Base-by-base conservation (phyloP, 345 rosid genomes). In the Sonneratia caseolaris region DNA sequence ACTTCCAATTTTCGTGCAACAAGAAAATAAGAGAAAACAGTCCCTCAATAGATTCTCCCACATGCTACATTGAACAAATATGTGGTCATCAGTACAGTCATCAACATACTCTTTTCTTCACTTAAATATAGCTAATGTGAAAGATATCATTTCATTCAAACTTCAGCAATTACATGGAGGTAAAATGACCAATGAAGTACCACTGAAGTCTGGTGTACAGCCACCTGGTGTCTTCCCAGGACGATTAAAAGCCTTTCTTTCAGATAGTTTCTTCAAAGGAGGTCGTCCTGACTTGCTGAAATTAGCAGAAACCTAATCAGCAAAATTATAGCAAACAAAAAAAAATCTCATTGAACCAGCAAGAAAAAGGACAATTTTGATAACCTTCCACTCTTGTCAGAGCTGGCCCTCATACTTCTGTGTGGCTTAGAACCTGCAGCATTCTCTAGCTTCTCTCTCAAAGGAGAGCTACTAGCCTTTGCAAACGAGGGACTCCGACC, bases 251-350 rank as follows among this genome's bases (percentile, higher is more conserved):
- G 73, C 75, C 81, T 86, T 86, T 56, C 83, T 84, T 53, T 84
- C 87, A 18, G 84, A 78, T 68, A 80, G 57, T 74, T 84, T 86
- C 79, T 84, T 86, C n/a, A 84, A 75, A 64, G 89, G 89, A 45
- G 87, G 90, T 45, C 90, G 83, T 61, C 90, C 86, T 8, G 86
- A 76, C 83, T 82, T 84, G 68, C 87, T 86, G 86, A 68, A 67
- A 80, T 66, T 53, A 75, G 68, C 64, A 73, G 74, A 79, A 32
- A 47, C 51, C 15, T 47, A 47, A 10, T 47, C 64, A 27, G 56
- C 21, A 24, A 68, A 43, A 22, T 48, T 45, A 69, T 66, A 59
- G 7, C 36, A 15, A 42, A 68, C 22, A 70, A 64, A 70, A 64
- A 47, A 21, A 59, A 43, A 51, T 19, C 22, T 12, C 19, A 37